These are phyloP conservation scores for Lindgomyces ingoldianus DNA, from an alignment of 495 filamentous ascomycete genomes.

Conservation along the genomic window DNA sequence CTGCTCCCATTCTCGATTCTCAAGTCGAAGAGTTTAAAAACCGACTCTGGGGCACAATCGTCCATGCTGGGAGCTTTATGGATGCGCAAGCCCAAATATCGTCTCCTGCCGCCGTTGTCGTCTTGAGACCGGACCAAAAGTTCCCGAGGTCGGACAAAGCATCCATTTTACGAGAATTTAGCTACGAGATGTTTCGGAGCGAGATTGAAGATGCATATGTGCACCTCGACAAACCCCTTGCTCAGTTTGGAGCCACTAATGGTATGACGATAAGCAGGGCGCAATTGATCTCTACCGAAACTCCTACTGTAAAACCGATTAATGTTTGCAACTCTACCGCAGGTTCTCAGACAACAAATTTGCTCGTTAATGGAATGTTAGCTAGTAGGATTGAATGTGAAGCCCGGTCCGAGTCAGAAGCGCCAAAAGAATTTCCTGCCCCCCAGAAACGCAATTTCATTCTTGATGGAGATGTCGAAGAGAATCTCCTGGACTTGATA, in stretches of 20 bases:
- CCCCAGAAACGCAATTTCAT: not conserved
- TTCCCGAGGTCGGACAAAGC: conserved; percentile 48
- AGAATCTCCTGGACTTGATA: not conserved
- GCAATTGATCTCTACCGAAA: not conserved
- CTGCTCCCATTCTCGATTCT: not conserved
- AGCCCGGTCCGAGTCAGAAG: not conserved
- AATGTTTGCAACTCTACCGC: too few species aligned
- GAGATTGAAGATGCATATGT: conserved; percentile 42
- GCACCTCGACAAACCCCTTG: conserved; percentile 27
- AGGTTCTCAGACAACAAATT: too few species aligned
- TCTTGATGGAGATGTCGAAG: not conserved
- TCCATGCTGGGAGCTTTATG: not conserved
- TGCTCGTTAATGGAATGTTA: too few species aligned
- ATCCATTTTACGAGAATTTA: conserved; percentile 41
- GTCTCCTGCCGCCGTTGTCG: conserved; percentile 38
- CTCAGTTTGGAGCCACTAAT: not conserved
- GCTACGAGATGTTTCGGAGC: conserved; percentile 40
- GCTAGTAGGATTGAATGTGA: not conserved
- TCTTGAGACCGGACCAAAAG: conserved; percentile 24
- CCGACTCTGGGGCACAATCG: not conserved
- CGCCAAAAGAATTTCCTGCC: not conserved
- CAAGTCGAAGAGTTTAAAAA: conserved; percentile 8
- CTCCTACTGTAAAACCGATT: too few species aligned
- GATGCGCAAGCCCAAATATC: conserved; percentile 30
- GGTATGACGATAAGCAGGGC: not conserved